A percentile compares a stretch with the other conserved stretches of the same genome.
phyloP scores from a whole-genome alignment of 805 yeast genomes.

The Metschnikowia corniflorae region DNA sequence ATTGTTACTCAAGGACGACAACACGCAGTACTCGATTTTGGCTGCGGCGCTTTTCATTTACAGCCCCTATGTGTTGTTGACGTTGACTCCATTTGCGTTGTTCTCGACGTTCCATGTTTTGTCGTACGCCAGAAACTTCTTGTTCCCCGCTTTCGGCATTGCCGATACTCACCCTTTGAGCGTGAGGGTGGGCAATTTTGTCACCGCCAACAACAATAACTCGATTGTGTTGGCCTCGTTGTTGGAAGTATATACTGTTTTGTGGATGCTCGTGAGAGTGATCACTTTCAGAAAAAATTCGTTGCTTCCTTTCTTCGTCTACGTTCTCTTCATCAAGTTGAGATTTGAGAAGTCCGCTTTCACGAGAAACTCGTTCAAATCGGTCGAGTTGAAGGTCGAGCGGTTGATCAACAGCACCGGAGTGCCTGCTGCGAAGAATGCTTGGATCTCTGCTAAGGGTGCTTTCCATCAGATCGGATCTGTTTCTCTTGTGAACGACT shows the following conservation, averaged over 20 bases:
- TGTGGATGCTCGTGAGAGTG: constrained; percentile 47
- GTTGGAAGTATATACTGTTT: constrained; percentile 42
- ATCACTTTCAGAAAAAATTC: constrained; percentile 61
- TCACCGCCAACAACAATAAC: constrained; percentile 32
- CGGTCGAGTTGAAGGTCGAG: constrained; percentile 54
- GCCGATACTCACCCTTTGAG: constrained; percentile 25
- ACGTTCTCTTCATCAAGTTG: constrained; percentile 64
- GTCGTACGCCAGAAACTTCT: constrained; percentile 59
- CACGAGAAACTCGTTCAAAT: constrained; percentile 65
- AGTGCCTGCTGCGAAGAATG: constrained; percentile 32
- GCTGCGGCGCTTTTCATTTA: constrained; percentile 46
- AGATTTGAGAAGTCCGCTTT: constrained; percentile 74
- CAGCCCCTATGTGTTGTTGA: constrained; percentile 56
- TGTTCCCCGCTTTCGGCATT: constrained; percentile 61
- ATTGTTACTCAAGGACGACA: constrained; percentile 48
- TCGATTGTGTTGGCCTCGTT: constrained; percentile 39
- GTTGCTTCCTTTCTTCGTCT: constrained; percentile 52
- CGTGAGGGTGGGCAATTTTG: constrained; percentile 39
- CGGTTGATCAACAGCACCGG: constrained; percentile 25
- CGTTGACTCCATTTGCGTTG: constrained; percentile 69
- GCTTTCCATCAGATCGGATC: constrained; percentile 28
- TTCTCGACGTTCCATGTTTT: constrained; percentile 82
- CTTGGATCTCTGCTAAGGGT: constrained; percentile 36
- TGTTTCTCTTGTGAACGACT: constrained; percentile 32
- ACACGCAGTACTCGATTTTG: constrained; percentile 65